Evolutionary conservation across 2,329 filamentous ascomycete species (phyloP), one percentile per base, ranked within the genome.

Genomic region (Penicillium sp.): DNA sequence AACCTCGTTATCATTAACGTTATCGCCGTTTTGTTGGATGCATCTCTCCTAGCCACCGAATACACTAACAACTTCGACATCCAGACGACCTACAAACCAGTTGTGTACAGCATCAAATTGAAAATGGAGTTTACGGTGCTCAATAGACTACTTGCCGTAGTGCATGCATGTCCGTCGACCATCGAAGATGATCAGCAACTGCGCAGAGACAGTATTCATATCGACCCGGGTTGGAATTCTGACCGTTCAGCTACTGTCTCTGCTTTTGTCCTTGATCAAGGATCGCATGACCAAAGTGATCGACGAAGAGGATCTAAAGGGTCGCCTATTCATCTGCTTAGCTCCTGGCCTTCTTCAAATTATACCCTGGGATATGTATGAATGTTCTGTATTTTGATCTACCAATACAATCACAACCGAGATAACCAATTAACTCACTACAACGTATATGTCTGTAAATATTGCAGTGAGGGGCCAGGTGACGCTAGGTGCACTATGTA

Each of bases 61-160:
- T 72, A 70, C 55, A 68, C 67, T 30, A 60, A 68, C 36, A 61
- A 75, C 15, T 70, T 69, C 24, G 56, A 59, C 13, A 54, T 73
- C 20, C 69, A 73, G 41, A 67, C 64, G 1, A 66, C 62, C n/a
- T 66, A 65, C 47, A 73, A 71, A 52, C 60, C 66, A 7, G 66
- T 74, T 8, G 51, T 56, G 1, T 61, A 63, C 34, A 61, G 54
- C 37, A 36, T 62, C 12, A 65, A 54, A 49, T 66, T 80, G 29
- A 78, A 80, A 46, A 73, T 81, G 24, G 82, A 84, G 62, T 76
- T 78, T 52, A 74, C 76, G 24, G 74, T 84, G 33, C 67, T 84
- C 13, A 71, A 79, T 29, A 68, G 67, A 42, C 59, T 76, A 7
- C 64, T 75, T 7, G 55, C 56, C 29, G 49, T 58, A 15, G 52